Conservation (phyloP, 768 basidiomycete species). For the Collybiopsis confluens region DNA sequence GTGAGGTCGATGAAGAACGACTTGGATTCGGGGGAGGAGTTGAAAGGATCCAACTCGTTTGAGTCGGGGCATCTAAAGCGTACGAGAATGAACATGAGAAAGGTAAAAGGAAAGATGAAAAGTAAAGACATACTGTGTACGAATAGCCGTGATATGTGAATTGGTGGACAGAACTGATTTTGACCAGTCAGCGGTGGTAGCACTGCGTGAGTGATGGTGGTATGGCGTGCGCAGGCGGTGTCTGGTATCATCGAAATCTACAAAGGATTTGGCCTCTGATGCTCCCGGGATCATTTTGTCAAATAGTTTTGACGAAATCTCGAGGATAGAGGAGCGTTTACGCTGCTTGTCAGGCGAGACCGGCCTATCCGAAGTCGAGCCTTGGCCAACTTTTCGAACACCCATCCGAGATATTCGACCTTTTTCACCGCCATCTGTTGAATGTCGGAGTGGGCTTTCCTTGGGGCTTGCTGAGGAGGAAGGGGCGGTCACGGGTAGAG, state of each 20-base stretch:
- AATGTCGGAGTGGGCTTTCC: neutral
- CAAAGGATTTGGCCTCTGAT: constrained; percentile 2
- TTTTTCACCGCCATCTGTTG: neutral
- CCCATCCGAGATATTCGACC: neutral
- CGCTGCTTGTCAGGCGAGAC: neutral
- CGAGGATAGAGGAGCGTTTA: constrained; percentile 6
- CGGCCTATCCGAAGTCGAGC: no score
- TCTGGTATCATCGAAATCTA: constrained; percentile 4
- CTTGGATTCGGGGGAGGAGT: constrained; percentile 34
- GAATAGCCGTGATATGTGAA: neutral
- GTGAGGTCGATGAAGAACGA: constrained; percentile 41
- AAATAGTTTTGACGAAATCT: constrained; percentile 4
- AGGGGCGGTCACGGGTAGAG: neutral
- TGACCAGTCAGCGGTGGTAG: neutral
- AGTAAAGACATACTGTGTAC: neutral
- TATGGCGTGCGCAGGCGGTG: neutral
- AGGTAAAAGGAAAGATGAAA: neutral
- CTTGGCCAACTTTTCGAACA: neutral
- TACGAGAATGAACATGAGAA: neutral
- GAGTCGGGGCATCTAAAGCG: neutral
- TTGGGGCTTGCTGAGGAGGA: neutral
- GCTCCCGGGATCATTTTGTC: neutral
- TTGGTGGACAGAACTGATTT: neutral
- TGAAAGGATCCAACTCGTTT: constrained; percentile 32
- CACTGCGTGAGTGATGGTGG: neutral